Base-by-base conservation (phyloP, 148 eudicot species). In the Fagopyrum esculentum region DNA sequence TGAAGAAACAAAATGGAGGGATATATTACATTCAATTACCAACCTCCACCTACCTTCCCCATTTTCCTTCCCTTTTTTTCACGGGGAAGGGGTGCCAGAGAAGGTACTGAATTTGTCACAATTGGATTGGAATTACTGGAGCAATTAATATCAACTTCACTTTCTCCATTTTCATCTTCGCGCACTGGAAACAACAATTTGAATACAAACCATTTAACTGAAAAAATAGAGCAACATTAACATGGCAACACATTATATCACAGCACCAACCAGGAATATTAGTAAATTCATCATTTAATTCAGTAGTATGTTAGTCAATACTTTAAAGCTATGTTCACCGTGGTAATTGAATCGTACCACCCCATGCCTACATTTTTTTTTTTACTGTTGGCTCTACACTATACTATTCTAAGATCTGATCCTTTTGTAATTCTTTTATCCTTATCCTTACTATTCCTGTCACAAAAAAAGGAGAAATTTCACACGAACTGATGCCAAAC, bases 121-220 rank as follows among this genome's bases (percentile, higher is more conserved):
- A 63, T 35, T 66, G 29, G 30, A 29, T 57, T 57, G 63, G 30
- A 57, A 57, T 57, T 57, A 57, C 63, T 19, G 71, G 71, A 66
- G 71, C 71, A 66, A 40, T 66, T 66, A 66, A 66, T 66, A 66
- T 66, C 47, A 66, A 66, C 71, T 66, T 66, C 71, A 66, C 71
- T 66, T 35, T 66, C 71, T 66, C 47, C 71, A 66, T 66, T 66
- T 66, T 66, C 71, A 66, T 66, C 71, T 40, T 40, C 71, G 46
- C 40, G 71, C 71, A 66, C 71, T 66, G 71, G 71, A 45, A 66
- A 66, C 71, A 66, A 66, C 71, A 66, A 66, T 66, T 40, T 66
- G 6, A 35, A 66, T 66, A 66, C 71, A 66, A 66, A 12, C 71
- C 71, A 66, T 43, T 66, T 40, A 66, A 66, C 71, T 66, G 71